Conservation (phyloP, 148 eudicot species). For the Tetragonia tetragonoides region DNA sequence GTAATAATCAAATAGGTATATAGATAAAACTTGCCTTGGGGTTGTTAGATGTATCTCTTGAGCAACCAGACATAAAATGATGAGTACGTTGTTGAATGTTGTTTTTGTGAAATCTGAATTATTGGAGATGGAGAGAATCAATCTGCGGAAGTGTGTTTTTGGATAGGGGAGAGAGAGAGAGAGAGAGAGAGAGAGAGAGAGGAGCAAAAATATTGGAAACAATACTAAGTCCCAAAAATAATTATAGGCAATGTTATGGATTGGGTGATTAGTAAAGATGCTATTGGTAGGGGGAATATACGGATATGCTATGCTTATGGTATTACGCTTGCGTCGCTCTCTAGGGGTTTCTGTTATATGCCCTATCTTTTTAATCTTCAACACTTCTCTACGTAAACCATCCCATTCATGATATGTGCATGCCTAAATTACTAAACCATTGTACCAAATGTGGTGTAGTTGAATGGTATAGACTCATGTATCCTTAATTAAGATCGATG, state of each 20-base stretch:
- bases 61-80: no score
- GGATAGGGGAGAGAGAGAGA: not conserved
- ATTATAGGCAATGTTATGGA: not conserved
- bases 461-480: no score
- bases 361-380: not conserved
- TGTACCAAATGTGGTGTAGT: no score
- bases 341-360: not conserved
- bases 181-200: constrained; percentile 7
- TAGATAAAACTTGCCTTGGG: no score
- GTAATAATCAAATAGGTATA: no score
- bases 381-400: no score
- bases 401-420: not conserved
- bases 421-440: not conserved
- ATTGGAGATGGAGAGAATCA: not conserved
- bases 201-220: not conserved
- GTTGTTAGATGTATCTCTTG: no score
- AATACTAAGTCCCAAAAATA: not conserved
- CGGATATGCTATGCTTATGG: constrained; percentile 33
- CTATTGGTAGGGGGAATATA: constrained; percentile 36
- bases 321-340: not conserved
- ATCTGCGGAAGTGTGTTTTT: no score
- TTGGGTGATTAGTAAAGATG: not conserved
- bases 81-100: no score
- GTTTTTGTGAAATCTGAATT: no score
- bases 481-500: no score